These are phyloP conservation scores for Wickerhamomyces canadensis DNA, from an alignment of 805 yeast species.

Conservation along the genomic window DNA sequence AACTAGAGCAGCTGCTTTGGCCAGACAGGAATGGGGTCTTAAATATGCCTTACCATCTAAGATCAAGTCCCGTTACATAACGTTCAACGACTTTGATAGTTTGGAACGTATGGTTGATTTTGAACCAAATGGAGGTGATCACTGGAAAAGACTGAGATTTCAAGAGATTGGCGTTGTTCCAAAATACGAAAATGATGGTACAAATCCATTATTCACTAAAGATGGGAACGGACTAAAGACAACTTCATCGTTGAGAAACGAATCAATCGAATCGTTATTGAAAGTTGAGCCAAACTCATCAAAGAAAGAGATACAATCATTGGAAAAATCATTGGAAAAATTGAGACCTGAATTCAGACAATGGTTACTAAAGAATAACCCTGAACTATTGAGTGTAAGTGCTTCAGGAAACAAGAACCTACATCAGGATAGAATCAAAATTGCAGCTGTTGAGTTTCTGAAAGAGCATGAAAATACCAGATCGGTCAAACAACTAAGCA, in stretches of 20 bases:
- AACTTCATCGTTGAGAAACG: slow-evolving; percentile 11
- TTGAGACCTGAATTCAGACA: slow-evolving; percentile 48
- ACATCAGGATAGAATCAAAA: slow-evolving; percentile 26
- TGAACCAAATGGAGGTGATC: slow-evolving; percentile 55
- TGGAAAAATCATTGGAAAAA: slow-evolving; percentile 26
- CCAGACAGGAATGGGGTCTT: slow-evolving; percentile 71
- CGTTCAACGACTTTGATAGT: slow-evolving; percentile 63
- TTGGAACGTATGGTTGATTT: slow-evolving; percentile 64
- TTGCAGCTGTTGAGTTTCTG: slow-evolving; percentile 27
- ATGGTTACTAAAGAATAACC: slow-evolving; percentile 50
- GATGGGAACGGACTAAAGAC: not conserved
- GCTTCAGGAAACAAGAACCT: slow-evolving; percentile 17
- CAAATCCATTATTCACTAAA: slow-evolving; percentile 31
- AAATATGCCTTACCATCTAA: slow-evolving; percentile 65
- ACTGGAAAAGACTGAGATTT: slow-evolving; percentile 58
- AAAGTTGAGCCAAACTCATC: slow-evolving; percentile 1
- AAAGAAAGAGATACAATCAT: slow-evolving; percentile 5
- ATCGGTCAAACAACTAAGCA: slow-evolving; percentile 5
- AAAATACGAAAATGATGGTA: slow-evolving; percentile 18
- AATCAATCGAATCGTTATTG: slow-evolving; percentile 20
- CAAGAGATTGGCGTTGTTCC: slow-evolving; percentile 57
- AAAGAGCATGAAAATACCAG: slow-evolving; percentile 13
- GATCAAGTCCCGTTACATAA: slow-evolving; percentile 51
- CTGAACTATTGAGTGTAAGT: slow-evolving; percentile 28
- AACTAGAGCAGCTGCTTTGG: slow-evolving; percentile 58